Base-by-base conservation (phyloP, 2,329 filamentous ascomycete genomes). In the Mycosphaerella arachidis region DNA sequence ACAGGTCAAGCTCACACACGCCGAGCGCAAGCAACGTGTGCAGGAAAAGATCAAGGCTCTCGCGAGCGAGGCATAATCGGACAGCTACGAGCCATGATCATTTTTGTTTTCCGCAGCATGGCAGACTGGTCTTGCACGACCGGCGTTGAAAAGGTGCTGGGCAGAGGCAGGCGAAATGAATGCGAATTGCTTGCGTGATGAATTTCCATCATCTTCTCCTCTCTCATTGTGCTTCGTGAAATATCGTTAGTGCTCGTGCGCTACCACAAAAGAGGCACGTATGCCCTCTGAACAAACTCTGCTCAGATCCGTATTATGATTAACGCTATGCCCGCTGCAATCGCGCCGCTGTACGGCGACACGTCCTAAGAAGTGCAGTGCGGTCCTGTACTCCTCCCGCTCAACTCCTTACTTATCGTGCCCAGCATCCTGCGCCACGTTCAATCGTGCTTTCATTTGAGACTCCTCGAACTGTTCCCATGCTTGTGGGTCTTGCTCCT, bases 41-140 rank as follows among this genome's bases (percentile, higher is more conserved):
- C 86, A 95, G 87, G 86, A 87, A 78, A 95, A 90, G 86, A 99
- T 99, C 82, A 86, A 89, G 76, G 84, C 89, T 81, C 84, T 96
- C 74, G 84, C 84, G 72, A 80, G 59, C 55, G 68, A 72, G 66
- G 30, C 61, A 51, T 70, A 67, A 61, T 53, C 37, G 43, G 33
- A 54, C 37, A 29, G 54, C 29, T 53, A 27, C n/a, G 35, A 33
- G 53, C 30, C 46, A 52, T 53, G 24, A 37, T 53, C 37, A 46
- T 52, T 24, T 37, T 30, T 31, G n/a, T 48, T 48, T 55, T 45
- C n/a, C 50, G 27, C 50, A 55, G 40, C 56, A 59, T 45, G 37
- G 4, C 40, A n/a, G 46, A 27, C 29, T 43, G 37, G 57, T 50
- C 33, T 54, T 27, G 56, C 51, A 52, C 6, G 50, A 1, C 50